phyloP scores from a whole-genome alignment of 768 basidiomycete genomes.

The Galerina marginata region DNA sequence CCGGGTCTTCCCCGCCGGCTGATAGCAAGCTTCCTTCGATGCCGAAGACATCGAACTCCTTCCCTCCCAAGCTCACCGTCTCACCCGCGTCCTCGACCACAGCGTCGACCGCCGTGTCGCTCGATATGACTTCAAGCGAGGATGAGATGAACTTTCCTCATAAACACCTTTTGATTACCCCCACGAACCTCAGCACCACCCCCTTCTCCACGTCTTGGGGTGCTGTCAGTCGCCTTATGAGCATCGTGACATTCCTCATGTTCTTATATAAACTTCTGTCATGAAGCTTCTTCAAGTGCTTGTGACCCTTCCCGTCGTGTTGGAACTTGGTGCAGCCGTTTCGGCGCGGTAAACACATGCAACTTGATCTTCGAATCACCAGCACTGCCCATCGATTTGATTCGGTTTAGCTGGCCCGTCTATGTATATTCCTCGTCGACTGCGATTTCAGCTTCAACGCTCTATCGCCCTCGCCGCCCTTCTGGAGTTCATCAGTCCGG shows the following conservation, averaged over 20 bases:
- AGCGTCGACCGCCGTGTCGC: slow-evolving; percentile 4
- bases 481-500: neutral
- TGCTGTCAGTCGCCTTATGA: slow-evolving; percentile 29
- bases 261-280: slow-evolving; percentile 33
- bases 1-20: neutral
- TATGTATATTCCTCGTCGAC: neutral
- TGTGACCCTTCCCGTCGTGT: neutral
- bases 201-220: slow-evolving; percentile 29
- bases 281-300: slow-evolving; percentile 11
- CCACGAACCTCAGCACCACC: slow-evolving; percentile 19
- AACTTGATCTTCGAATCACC: neutral
- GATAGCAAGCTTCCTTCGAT: neutral
- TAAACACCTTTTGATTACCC: neutral
- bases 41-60: neutral
- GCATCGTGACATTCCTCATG: slow-evolving; percentile 31
- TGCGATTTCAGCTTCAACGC: slow-evolving; percentile 4
- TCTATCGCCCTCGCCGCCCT: neutral
- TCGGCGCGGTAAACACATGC: slow-evolving; percentile 2
- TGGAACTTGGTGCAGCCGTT: neutral
- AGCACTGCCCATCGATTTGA: too few species aligned
- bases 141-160: neutral
- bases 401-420: neutral
- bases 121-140: slow-evolving; percentile 1
- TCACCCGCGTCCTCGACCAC: neutral
- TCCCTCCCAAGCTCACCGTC: neutral